Evolutionary conservation across 257 asterid genomes (phyloP), one percentile per base, ranked within the genome.

Genomic region (Solanum sitiens): DNA sequence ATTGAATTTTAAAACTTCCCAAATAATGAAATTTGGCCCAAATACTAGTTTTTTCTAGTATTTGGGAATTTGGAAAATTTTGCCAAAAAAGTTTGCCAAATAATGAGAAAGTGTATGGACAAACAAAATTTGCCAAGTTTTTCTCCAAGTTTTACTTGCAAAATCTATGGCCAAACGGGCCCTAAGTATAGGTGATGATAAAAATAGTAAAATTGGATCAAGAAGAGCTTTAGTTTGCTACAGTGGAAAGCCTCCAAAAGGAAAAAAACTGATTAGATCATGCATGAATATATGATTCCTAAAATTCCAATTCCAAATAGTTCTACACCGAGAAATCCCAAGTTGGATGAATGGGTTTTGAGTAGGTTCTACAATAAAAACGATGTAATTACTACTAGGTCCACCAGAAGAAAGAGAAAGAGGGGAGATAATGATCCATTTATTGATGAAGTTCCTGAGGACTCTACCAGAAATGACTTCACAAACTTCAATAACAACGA

Each of bases 161-260:
- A n/a, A n/a, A n/a, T n/a, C n/a, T n/a, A n/a, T n/a, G n/a, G n/a
- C n/a, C n/a, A n/a, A n/a, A n/a, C n/a, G n/a, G n/a, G n/a, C n/a
- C n/a, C n/a, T n/a, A n/a, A 0, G 18, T 13, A 25, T 90, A 6
- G 5, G 0, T 25, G 73, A 39, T 68, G 14, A 42, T 21, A 25
- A 37, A 40, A 15, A 39, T 2, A 53, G 2, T 13, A 4, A 7
- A n/a, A 70, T 88, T n/a, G 92, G 89, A 7, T 33, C 20, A 1
- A 84, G 42, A 53, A 87, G 85, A 84, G 67, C 88, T 7, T 59
- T 90, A 77, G 92, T 90, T 13, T 90, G 16, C 53, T 85, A 86
- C 40, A 16, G 23, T 39, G 87, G 88, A 2, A 87, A 87, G 15
- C 32, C 91, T 33, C 73, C 84, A 25, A 83, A 72, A 21, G 86